These are phyloP conservation scores for Aspergillus sparsus DNA, from an alignment of 495 filamentous ascomycete species.

Conservation along the genomic window DNA sequence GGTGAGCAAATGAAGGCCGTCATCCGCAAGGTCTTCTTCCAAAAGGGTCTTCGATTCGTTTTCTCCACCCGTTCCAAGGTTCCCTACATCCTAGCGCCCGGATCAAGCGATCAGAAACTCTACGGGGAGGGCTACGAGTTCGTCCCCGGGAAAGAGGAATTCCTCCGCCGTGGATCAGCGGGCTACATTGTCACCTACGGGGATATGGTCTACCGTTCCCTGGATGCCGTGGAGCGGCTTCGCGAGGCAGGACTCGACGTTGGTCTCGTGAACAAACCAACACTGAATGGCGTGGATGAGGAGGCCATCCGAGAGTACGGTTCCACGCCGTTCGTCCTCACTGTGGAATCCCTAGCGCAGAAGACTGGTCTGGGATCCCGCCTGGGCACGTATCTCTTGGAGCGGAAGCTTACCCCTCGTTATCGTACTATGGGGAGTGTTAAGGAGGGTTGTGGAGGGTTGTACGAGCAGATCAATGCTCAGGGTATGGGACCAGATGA, in stretches of 20 bases:
- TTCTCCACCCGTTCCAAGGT: slow-evolving; percentile 47
- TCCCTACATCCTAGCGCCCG: slow-evolving; percentile 40
- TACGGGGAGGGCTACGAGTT: slow-evolving; percentile 41
- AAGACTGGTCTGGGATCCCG: slow-evolving; percentile 47
- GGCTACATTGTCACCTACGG: slow-evolving; percentile 44
- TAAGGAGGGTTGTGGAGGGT: slow-evolving; percentile 42
- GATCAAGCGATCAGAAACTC: slow-evolving; percentile 38
- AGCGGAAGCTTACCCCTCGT: slow-evolving; percentile 39
- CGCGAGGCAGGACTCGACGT: slow-evolving; percentile 37
- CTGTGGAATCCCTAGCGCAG: slow-evolving; percentile 42
- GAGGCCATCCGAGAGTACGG: slow-evolving; percentile 41
- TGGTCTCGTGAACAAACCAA: slow-evolving; percentile 44
- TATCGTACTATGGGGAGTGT: slow-evolving; percentile 37
- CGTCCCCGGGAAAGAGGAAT: slow-evolving; percentile 42
- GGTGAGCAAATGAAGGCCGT: slow-evolving; percentile 49
- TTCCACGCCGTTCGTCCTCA: slow-evolving; percentile 36
- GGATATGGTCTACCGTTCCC: slow-evolving; percentile 45
- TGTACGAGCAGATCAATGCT: slow-evolving; percentile 41
- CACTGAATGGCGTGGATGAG: slow-evolving; percentile 43
- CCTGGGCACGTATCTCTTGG: slow-evolving; percentile 36
- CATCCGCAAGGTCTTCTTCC: slow-evolving; percentile 40
- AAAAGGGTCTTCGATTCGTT: slow-evolving; percentile 40
- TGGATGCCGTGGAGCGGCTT: slow-evolving; percentile 41
- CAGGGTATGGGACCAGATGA: slow-evolving; percentile 41
- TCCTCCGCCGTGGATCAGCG: slow-evolving; percentile 38